phyloP scores from a whole-genome alignment of 2,329 filamentous ascomycete genomes.

The Ceratocystis albifundus region DNA sequence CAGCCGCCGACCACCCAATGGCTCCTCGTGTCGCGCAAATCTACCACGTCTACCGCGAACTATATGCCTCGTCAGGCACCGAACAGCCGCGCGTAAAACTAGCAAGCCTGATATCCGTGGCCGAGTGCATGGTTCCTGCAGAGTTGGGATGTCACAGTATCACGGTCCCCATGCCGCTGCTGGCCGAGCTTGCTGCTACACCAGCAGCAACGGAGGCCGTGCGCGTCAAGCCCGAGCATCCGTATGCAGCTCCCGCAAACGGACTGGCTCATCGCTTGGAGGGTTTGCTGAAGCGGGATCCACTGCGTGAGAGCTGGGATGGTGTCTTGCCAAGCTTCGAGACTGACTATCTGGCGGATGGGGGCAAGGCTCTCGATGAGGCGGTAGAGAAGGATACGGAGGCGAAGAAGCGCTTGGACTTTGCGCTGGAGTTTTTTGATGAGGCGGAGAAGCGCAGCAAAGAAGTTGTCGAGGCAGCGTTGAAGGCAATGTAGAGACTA shows the following conservation, averaged over 20 bases:
- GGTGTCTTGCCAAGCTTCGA: not conserved
- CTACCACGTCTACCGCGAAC: conserved; percentile 36
- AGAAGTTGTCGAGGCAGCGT: conserved; percentile 31
- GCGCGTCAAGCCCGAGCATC: conserved; percentile 32
- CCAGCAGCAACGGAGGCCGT: conserved; percentile 29
- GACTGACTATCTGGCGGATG: conserved; percentile 38
- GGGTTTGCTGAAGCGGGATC: conserved; percentile 32
- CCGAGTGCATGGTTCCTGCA: conserved; percentile 37
- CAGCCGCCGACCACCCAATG: conserved; percentile 38
- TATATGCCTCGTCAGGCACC: conserved; percentile 38
- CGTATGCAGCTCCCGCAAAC: conserved; percentile 29
- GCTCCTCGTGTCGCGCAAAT: conserved; percentile 39
- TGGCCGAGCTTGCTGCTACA: conserved; percentile 32
- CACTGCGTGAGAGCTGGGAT: conserved; percentile 28
- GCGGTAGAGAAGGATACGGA: conserved; percentile 34
- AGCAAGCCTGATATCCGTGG: conserved; percentile 35
- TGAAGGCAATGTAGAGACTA: conserved; percentile 1
- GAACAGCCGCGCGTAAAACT: conserved; percentile 39
- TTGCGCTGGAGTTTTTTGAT: conserved; percentile 35
- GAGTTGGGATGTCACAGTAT: conserved; percentile 38
- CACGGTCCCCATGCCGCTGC: conserved; percentile 34
- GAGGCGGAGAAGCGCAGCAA: conserved; percentile 33
- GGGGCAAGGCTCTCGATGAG: conserved; percentile 34
- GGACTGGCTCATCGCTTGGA: conserved; percentile 30
- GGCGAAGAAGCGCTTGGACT: conserved; percentile 31